Conservation (phyloP, 2,329 filamentous ascomycete genomes). For the Trematosphaeria pertusa region DNA sequence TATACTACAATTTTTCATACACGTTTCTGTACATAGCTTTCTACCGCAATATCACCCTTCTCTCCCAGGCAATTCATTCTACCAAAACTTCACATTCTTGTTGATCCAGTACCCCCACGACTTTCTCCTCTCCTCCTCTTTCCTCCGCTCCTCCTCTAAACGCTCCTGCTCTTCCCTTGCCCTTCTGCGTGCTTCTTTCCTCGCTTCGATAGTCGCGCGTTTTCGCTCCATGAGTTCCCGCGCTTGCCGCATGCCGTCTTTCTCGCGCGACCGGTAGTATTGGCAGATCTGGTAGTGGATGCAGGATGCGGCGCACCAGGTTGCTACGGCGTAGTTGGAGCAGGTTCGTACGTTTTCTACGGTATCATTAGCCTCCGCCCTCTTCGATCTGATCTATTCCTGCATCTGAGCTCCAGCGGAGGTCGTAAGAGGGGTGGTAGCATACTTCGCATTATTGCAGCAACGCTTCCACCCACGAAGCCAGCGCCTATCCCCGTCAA, state of each 20-base stretch:
- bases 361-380: conserved; percentile 24
- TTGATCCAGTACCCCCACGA: conserved; percentile 46
- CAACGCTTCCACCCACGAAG: conserved; percentile 75
- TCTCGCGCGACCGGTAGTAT: conserved; percentile 74
- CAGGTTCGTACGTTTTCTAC: conserved; percentile 68
- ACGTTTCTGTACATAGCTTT: conserved; percentile 17
- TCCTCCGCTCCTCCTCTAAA: conserved; percentile 30
- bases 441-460: conserved; percentile 78
- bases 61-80: background rate
- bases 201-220: conserved; percentile 59
- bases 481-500: conserved; percentile 83
- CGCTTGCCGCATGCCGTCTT: conserved; percentile 81
- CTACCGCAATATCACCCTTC: background rate
- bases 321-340: conserved; percentile 84
- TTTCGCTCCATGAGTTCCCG: conserved; percentile 82
- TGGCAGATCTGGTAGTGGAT: conserved; percentile 86
- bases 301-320: conserved; percentile 73
- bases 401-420: background rate
- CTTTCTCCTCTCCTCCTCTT: conserved; percentile 44
- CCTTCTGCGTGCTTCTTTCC: conserved; percentile 53
- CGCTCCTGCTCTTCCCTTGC: conserved; percentile 53
- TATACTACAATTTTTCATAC: too few relatives aligned
- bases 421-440: conserved; percentile 9
- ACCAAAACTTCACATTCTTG: conserved; percentile 48
- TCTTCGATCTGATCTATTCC: background rate